Percentiles rank a stretch among this genome's conserved stretches.
Evolutionary conservation across 495 filamentous ascomycete genomes (phyloP).

Genomic region (Aspergillus heteromorphus): DNA sequence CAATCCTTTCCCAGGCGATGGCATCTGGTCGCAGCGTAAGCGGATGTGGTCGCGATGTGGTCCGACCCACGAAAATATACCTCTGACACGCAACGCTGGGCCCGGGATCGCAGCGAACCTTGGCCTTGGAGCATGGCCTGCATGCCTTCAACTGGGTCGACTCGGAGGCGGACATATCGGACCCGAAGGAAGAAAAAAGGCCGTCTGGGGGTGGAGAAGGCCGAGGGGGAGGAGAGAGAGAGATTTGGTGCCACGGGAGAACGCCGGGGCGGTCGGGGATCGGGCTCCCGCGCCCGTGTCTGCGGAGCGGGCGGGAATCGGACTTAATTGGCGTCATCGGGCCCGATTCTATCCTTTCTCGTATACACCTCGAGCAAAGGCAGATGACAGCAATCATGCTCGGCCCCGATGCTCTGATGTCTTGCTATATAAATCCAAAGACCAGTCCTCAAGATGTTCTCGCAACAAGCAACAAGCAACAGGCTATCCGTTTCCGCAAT

Average conservation of each 20-base stretch:
- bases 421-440: background rate
- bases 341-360: too few species aligned
- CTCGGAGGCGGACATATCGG: background rate
- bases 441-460: background rate
- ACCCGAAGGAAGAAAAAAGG: background rate
- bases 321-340: background rate
- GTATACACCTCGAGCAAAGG: too few species aligned
- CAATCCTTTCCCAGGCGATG: background rate
- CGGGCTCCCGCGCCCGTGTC: background rate
- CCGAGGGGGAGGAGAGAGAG: background rate
- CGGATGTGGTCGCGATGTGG: background rate
- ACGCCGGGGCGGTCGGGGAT: background rate
- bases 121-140: slow-evolving; percentile 3
- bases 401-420: too few species aligned
- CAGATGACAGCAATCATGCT: background rate
- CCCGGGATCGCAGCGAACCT: background rate
- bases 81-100: background rate
- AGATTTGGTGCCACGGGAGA: background rate
- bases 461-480: too few species aligned
- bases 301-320: too few species aligned
- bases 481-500: too few species aligned
- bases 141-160: background rate
- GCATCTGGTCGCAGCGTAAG: background rate
- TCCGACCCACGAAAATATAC: background rate
- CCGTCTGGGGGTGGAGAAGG: background rate